Evolutionary conservation across 75 land plant species (phyloP).

Genomic region (Cunninghamia lanceolata): DNA sequence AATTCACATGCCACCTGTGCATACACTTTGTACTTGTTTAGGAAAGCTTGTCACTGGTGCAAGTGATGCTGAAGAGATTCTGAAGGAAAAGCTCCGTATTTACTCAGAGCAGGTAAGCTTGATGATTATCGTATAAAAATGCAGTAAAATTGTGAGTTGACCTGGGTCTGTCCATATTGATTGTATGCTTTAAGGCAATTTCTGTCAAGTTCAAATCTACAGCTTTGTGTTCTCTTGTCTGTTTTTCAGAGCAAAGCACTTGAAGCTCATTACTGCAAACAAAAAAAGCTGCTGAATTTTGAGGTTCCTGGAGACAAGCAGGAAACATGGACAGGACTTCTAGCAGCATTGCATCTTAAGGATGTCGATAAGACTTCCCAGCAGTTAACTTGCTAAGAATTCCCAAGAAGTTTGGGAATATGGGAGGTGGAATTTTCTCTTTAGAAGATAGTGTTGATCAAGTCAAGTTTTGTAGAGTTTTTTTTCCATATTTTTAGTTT

Average conservation of each 20-base stretch:
- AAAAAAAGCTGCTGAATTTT: slow-evolving; percentile 63
- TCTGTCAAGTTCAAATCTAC: not conserved
- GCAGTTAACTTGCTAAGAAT: slow-evolving; percentile 6
- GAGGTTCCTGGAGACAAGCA: slow-evolving; percentile 38
- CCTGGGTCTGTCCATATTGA: not conserved
- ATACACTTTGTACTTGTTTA: slow-evolving; percentile 26
- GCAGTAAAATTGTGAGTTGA: not conserved
- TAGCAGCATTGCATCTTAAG: slow-evolving; percentile 52
- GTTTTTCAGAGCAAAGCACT: slow-evolving; percentile 45
- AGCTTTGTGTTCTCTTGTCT: not conserved
- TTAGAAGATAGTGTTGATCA: not conserved
- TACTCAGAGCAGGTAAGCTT: slow-evolving; percentile 57
- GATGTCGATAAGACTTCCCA: slow-evolving; percentile 27
- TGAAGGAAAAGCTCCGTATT: slow-evolving; percentile 39
- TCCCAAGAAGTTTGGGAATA: not conserved
- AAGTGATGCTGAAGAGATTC: slow-evolving; percentile 36
- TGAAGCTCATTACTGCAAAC: slow-evolving; percentile 68
- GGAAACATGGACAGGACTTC: slow-evolving; percentile 40
- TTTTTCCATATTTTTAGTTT: not conserved
- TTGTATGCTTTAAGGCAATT: not conserved
- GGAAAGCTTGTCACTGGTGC: slow-evolving; percentile 21
- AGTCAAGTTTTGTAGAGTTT: slow-evolving; percentile 1
- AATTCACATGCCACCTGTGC: slow-evolving; percentile 38
- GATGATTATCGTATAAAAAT: not conserved
- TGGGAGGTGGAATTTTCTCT: not conserved